Evolutionary conservation across 2,329 filamentous ascomycete genomes (phyloP), one percentile per base, ranked within the genome.

Genomic region (Colletotrichum caudatum): DNA sequence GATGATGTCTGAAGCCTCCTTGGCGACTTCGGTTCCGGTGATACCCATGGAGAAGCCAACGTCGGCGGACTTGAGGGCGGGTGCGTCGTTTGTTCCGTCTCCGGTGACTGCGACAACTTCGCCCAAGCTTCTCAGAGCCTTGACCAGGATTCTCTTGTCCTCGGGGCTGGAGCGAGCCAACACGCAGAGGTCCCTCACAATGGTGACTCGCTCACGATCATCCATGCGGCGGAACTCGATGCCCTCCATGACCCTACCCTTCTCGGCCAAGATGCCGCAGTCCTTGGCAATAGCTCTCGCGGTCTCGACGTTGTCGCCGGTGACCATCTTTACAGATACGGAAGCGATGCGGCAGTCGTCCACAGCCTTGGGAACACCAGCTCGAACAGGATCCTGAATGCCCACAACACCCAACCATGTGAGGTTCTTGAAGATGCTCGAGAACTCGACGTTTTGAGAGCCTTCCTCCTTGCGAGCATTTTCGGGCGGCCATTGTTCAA

Each of bases 31-130:
- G 6, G 90, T 91, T 74, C 90, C 90, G 39, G 89, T 85, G 69
- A 91, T 88, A 71, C 90, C 90, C 89, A 92, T 91, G 5, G 90
- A 89, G 77, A 92, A 91, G n/a, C 90, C 90, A 63, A 92, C 89
- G 78, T 92, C 90, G 6, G 90, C 90, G 64, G 87, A 88, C 79
- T 91, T 91, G 46, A 92, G 81, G 67, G 90, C 90, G 29, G 90
- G 88, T 1, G 89, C 90, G 76, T 92, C 90, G 64, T 92, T 91
- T 53, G 90, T 91, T 59, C 90, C 90, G 74, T 92, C 90, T 73
- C 90, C 90, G 48, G 90, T 92, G 2, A 91, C 89, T 33, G 90
- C 90, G 35, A 92, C 90, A 5, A 88, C 90, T 77, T 91, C 88
- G 37, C 90, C 90, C 72, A 92, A 85, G 63, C 89, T 86, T 76